These are phyloP conservation scores for Aphanoascus verrucosus DNA, from an alignment of 2,329 filamentous ascomycete genomes.

Conservation along the genomic window DNA sequence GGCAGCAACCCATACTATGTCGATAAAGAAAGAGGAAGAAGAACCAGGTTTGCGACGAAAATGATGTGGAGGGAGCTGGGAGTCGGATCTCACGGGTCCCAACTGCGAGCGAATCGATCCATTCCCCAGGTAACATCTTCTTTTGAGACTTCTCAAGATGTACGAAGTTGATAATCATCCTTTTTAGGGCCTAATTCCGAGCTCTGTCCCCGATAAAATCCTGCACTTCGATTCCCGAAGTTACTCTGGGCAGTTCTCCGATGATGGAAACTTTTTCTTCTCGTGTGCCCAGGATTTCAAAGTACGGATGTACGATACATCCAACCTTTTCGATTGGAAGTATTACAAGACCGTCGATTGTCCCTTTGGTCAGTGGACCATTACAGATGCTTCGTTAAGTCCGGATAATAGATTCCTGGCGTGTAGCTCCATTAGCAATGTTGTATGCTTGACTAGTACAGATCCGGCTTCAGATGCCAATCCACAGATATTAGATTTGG, in stretches of 20 bases:
- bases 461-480: constrained; percentile 73
- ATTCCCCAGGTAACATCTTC: constrained; percentile 52
- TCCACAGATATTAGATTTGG: constrained; percentile 67
- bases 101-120: constrained; percentile 52
- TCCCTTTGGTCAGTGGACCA: constrained; percentile 84
- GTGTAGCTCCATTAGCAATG: constrained; percentile 76
- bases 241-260: constrained; percentile 92
- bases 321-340: constrained; percentile 87
- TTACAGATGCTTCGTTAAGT: constrained; percentile 84
- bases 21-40: constrained; percentile 45
- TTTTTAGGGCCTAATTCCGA: constrained; percentile 60
- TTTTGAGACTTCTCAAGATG: not conserved
- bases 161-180: not conserved
- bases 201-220: constrained; percentile 67
- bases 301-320: constrained; percentile 95
- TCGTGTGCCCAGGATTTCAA: constrained; percentile 84
- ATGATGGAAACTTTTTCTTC: constrained; percentile 96
- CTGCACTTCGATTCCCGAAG: constrained; percentile 78
- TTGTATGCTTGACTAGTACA: constrained; percentile 77
- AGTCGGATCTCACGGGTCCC: constrained; percentile 47
- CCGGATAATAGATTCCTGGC: constrained; percentile 87
- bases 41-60: constrained; percentile 52
- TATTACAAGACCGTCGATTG: constrained; percentile 87
- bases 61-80: constrained; percentile 77
- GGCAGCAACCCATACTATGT: constrained; percentile 54